Evolutionary conservation across 2,329 filamentous ascomycete genomes (phyloP).

Genomic region (Stachybotrys elegans): DNA sequence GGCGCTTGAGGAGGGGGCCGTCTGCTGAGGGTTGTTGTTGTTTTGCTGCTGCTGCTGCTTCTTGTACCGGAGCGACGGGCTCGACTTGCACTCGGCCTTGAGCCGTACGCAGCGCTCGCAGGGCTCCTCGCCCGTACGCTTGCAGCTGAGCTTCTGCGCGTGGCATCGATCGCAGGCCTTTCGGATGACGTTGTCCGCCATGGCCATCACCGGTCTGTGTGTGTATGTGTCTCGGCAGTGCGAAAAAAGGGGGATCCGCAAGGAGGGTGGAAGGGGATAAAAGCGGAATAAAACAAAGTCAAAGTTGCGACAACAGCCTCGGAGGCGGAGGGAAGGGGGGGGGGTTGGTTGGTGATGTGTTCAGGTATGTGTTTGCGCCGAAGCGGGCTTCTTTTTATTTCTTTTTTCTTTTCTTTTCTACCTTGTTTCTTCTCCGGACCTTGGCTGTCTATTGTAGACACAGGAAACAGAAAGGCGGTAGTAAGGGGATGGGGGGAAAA

Average conservation of each 20-base stretch:
- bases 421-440: too few relatives aligned
- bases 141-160: constrained; percentile 41
- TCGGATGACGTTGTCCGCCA: constrained; percentile 33
- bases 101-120: constrained; percentile 39
- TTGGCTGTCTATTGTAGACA: too few relatives aligned
- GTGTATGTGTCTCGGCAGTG: constrained; percentile 14
- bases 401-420: too few relatives aligned
- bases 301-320: too few relatives aligned
- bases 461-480: too few relatives aligned
- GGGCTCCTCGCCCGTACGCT: constrained; percentile 31
- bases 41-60: constrained; percentile 26
- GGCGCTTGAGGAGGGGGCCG: constrained; percentile 8
- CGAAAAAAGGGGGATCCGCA: constrained; percentile 20
- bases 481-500: too few relatives aligned
- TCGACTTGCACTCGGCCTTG: constrained; percentile 37
- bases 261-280: constrained; percentile 22
- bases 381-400: too few relatives aligned
- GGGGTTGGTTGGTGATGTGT: too few relatives aligned
- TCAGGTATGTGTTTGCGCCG: too few relatives aligned
- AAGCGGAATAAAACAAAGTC: too few relatives aligned
- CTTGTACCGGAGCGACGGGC: constrained; percentile 33
- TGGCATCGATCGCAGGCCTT: constrained; percentile 44
- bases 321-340: too few relatives aligned
- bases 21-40: constrained; percentile 12
- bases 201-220: constrained; percentile 24